A percentile compares a stretch with the other conserved stretches of the same genome.
These are phyloP conservation scores for Epichloe aotearoae DNA, from an alignment of 2,329 filamentous ascomycete genomes.

Conservation along the genomic window DNA sequence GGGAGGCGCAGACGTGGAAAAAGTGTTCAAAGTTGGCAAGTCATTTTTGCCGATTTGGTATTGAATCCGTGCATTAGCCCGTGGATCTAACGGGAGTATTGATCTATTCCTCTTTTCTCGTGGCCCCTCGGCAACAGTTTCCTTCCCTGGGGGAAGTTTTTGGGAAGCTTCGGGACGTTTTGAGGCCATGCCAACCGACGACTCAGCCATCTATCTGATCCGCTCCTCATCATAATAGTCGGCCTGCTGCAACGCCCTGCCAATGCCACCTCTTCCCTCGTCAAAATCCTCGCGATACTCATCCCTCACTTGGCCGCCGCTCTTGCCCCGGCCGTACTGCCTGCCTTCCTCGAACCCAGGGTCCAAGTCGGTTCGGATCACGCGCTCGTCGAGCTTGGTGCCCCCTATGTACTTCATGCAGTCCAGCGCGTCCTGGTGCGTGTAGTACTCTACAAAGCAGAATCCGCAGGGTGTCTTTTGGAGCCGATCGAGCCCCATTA, in stretches of 20 bases:
- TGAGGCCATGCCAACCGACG: neutral
- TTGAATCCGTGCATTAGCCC: neutral
- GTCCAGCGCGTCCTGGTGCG: slow-evolving; percentile 89
- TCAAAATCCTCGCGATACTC: slow-evolving; percentile 97
- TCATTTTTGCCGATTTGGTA: neutral
- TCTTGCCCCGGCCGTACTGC: slow-evolving; percentile 92
- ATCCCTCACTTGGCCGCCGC: slow-evolving; percentile 89
- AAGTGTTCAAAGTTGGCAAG: neutral
- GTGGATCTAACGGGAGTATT: neutral
- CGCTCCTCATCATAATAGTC: slow-evolving; percentile 21
- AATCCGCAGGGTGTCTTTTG: slow-evolving; percentile 97
- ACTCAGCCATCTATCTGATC: slow-evolving; percentile 5
- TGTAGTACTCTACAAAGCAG: slow-evolving; percentile 99
- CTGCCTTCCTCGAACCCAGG: slow-evolving; percentile 92
- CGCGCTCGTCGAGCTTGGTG: slow-evolving; percentile 92
- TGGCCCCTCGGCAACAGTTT: neutral
- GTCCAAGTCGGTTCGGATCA: slow-evolving; percentile 90
- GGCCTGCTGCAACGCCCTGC: slow-evolving; percentile 51
- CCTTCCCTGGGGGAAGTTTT: too few relatives aligned
- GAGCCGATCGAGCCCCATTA: slow-evolving; percentile 96
- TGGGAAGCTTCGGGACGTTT: too few relatives aligned
- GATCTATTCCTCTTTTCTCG: neutral
- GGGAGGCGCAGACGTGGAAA: neutral
- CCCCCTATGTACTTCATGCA: slow-evolving; percentile 99
- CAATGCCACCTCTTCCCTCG: slow-evolving; percentile 81